phyloP scores from a whole-genome alignment of 2,329 filamentous ascomycete species.

The Neofusicoccum sp. region DNA sequence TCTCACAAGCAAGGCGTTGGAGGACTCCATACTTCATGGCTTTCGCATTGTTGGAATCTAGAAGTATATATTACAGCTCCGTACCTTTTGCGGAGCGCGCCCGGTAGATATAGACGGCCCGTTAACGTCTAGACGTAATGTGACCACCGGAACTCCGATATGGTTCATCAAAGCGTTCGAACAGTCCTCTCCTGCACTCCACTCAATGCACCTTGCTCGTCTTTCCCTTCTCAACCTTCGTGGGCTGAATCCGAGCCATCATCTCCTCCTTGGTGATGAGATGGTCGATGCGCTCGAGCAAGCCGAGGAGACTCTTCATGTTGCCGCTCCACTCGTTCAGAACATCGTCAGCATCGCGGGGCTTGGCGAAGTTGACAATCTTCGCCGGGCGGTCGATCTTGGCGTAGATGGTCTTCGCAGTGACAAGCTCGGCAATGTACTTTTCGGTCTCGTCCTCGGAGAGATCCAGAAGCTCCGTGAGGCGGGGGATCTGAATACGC shows the following conservation, averaged over 20 bases:
- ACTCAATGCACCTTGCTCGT: conserved; percentile 39
- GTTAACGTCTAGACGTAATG: conserved; percentile 19
- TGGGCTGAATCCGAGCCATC: conserved; percentile 68
- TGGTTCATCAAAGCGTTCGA: conserved; percentile 4
- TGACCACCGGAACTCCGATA: conserved; percentile 11
- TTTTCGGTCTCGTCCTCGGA: conserved; percentile 96
- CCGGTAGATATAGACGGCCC: neutral
- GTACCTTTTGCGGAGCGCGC: conserved; percentile 5
- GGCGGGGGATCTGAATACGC: conserved; percentile 86
- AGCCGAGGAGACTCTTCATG: conserved; percentile 88
- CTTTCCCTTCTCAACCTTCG: conserved; percentile 55
- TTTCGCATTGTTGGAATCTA: conserved; percentile 20
- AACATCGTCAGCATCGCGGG: conserved; percentile 90
- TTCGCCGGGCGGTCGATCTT: conserved; percentile 94
- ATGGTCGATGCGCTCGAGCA: conserved; percentile 91
- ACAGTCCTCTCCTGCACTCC: neutral
- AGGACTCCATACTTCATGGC: neutral
- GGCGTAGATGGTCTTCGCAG: conserved; percentile 95
- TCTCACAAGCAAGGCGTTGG: neutral
- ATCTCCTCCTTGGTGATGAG: conserved; percentile 99
- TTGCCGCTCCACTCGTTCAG: conserved; percentile 98
- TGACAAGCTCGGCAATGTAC: conserved; percentile 97
- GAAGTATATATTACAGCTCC: conserved; percentile 22
- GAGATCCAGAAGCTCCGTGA: conserved; percentile 89
- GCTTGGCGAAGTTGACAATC: conserved; percentile 92